These are phyloP conservation scores for Lanzia echinophila DNA, from an alignment of 2,329 filamentous ascomycete genomes.

Conservation along the genomic window DNA sequence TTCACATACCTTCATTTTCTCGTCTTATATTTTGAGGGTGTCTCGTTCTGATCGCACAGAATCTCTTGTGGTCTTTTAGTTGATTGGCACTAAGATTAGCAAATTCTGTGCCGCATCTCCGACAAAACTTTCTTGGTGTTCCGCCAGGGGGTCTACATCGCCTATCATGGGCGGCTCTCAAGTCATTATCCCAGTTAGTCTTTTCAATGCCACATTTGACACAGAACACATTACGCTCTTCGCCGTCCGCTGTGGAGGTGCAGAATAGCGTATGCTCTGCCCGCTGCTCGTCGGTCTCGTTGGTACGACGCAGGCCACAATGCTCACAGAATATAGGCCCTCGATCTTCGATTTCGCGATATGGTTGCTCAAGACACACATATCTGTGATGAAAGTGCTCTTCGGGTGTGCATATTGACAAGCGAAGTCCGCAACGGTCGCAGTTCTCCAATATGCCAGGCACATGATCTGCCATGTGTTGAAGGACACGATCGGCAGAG, in stretches of 20 bases:
- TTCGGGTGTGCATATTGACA: background rate
- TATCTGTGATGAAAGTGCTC: constrained; percentile 13
- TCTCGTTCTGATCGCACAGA: constrained; percentile 2
- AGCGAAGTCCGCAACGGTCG: constrained; percentile 18
- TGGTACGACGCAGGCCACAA: constrained; percentile 13
- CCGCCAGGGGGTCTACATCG: constrained; percentile 8
- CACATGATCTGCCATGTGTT: constrained; percentile 20
- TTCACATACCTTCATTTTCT: constrained; percentile 1
- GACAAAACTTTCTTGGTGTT: constrained; percentile 2
- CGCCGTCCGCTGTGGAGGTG: background rate
- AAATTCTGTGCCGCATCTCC: constrained; percentile 6
- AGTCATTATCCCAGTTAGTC: background rate
- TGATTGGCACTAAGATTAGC: background rate
- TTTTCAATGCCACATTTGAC: constrained; percentile 14
- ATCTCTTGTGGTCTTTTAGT: constrained; percentile 1
- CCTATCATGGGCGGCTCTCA: background rate
- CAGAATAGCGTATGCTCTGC: background rate
- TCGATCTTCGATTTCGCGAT: background rate
- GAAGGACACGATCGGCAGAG: constrained; percentile 12
- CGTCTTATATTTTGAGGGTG: background rate
- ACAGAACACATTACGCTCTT: constrained; percentile 6
- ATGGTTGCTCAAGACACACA: constrained; percentile 3
- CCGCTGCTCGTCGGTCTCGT: background rate
- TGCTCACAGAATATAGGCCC: constrained; percentile 7
- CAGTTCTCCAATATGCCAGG: constrained; percentile 21